phyloP scores from a whole-genome alignment of 371 early-diverging fungal genomes.

The Rhizomucor pusillus region DNA sequence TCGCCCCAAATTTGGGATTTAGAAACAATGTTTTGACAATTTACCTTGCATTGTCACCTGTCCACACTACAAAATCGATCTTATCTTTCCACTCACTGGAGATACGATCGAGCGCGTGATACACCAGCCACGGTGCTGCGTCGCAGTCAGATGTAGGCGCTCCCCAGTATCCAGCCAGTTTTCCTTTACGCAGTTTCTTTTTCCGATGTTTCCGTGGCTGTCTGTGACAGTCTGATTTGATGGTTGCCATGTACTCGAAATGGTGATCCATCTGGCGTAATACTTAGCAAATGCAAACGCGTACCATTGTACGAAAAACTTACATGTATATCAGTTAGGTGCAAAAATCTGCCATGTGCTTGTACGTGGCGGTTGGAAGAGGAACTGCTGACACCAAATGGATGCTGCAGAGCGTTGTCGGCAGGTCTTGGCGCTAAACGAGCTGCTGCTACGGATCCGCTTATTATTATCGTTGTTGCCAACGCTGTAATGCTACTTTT shows the following conservation, averaged over 20 bases:
- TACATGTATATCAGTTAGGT: conserved; percentile 65
- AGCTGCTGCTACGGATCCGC: too few species aligned
- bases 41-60: conserved; percentile 74
- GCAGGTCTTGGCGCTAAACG: too few species aligned
- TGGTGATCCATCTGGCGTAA: conserved; percentile 40
- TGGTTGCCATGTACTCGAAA: conserved; percentile 47
- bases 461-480: too few species aligned
- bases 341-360: conserved; percentile 46
- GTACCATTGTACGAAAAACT: conserved; percentile 1
- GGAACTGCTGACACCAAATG: too few species aligned
- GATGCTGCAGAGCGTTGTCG: too few species aligned
- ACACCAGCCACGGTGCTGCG: conserved; percentile 55
- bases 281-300: not conserved
- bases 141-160: conserved; percentile 65
- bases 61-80: conserved; percentile 77
- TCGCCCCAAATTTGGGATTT: not conserved
- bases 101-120: conserved; percentile 66
- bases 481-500: too few species aligned
- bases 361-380: not conserved
- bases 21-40: not conserved
- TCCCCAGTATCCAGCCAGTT: conserved; percentile 52
- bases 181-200: conserved; percentile 18
- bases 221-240: conserved; percentile 58
- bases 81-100: conserved; percentile 42
- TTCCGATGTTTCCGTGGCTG: conserved; percentile 22